Conservation (phyloP, 768 basidiomycete genomes). For the Sarcodon aspratus region DNA sequence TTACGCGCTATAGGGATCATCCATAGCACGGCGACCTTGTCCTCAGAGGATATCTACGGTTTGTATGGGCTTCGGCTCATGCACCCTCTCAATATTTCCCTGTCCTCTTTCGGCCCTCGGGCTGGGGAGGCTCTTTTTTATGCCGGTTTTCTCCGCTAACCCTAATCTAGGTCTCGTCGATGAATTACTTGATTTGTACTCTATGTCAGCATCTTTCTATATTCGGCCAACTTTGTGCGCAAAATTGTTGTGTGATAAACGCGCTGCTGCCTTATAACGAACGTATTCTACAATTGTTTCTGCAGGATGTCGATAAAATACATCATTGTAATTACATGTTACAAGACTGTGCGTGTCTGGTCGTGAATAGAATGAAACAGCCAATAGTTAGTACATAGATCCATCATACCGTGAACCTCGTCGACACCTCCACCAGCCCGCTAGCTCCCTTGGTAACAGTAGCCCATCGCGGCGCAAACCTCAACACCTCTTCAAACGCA, state of each 20-base stretch:
- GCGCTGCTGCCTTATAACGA: too few species aligned
- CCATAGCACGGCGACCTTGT: slow-evolving; percentile 48
- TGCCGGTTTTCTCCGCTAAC: slow-evolving; percentile 11
- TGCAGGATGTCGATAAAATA: too few species aligned
- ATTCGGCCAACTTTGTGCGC: too few species aligned
- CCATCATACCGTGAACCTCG: slow-evolving; percentile 19
- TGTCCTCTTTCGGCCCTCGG: slow-evolving; percentile 38
- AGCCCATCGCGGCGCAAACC: slow-evolving; percentile 59
- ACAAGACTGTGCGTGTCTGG: too few species aligned
- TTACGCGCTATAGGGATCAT: slow-evolving; percentile 22
- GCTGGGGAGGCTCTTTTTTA: slow-evolving; percentile 33
- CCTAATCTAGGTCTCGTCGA: slow-evolving; percentile 10
- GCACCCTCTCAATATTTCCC: slow-evolving; percentile 36
- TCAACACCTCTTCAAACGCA: slow-evolving; percentile 54
- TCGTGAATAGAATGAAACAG: too few species aligned
- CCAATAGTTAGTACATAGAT: not conserved
- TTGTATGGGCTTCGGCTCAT: slow-evolving; percentile 37
- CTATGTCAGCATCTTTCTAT: too few species aligned
- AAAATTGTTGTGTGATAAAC: too few species aligned
- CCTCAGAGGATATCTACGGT: slow-evolving; percentile 31
- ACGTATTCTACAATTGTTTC: too few species aligned
- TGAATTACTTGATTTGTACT: too few species aligned
- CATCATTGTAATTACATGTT: too few species aligned
- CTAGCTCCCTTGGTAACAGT: slow-evolving; percentile 43
- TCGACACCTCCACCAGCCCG: slow-evolving; percentile 46